Conservation (phyloP, 306 rosid species). For the Sechiopsis laciniata region DNA sequence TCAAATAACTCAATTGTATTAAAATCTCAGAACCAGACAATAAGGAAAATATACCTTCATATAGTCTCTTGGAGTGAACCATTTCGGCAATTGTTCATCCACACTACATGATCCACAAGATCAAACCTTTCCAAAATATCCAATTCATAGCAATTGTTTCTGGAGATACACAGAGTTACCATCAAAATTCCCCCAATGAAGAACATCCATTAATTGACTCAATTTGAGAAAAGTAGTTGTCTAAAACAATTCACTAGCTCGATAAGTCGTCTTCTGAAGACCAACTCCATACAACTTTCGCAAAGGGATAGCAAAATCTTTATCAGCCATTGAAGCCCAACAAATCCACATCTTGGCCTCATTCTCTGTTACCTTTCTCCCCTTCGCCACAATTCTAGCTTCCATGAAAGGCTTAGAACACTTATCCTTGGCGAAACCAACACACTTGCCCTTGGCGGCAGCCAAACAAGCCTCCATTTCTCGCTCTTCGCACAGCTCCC, state of each 20-base stretch:
- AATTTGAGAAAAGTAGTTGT: not conserved
- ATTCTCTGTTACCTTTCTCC: slow-evolving; percentile 29
- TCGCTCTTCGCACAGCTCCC: slow-evolving; percentile 59
- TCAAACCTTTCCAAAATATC: not conserved
- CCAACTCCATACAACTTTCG: slow-evolving; percentile 7
- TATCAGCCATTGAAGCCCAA: slow-evolving; percentile 36
- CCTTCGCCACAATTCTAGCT: slow-evolving; percentile 45
- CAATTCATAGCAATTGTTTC: no score
- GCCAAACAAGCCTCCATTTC: slow-evolving; percentile 41
- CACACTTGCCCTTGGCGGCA: slow-evolving; percentile 44
- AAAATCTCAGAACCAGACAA: not conserved
- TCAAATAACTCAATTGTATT: not conserved
- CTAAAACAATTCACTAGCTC: slow-evolving; percentile 47
- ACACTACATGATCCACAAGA: slow-evolving; percentile 9
- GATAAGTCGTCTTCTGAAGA: slow-evolving; percentile 32
- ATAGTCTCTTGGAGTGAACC: not conserved
- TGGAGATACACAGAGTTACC: no score
- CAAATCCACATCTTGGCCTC: slow-evolving; percentile 37
- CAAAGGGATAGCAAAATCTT: slow-evolving; percentile 21
- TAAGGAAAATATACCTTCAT: not conserved
- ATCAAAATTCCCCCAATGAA: no score
- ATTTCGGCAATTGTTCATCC: not conserved
- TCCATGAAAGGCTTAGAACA: slow-evolving; percentile 56
- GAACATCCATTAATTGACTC: not conserved
- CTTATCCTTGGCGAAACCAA: slow-evolving; percentile 50